These are phyloP conservation scores for Phytophthora vignae DNA, from an alignment of 352 stramenopile genomes.

Conservation along the genomic window DNA sequence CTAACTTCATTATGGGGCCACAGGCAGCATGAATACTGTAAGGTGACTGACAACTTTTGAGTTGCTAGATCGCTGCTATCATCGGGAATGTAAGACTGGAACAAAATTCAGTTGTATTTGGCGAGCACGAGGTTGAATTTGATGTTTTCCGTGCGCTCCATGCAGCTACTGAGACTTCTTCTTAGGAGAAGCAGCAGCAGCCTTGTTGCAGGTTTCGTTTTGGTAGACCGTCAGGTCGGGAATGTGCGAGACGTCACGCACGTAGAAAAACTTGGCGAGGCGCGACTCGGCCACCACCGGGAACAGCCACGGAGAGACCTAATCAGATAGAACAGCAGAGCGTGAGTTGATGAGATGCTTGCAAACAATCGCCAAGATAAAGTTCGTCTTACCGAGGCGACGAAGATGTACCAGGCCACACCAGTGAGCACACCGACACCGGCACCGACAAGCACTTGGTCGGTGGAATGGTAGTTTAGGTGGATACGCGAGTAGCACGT, in stretches of 20 bases:
- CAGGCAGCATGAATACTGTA: background rate
- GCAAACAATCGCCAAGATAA: no score
- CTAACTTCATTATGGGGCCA: background rate
- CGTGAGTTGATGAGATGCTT: background rate
- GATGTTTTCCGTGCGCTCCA: background rate
- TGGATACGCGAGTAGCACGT: conserved; percentile 82
- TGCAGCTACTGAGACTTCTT: conserved; percentile 41
- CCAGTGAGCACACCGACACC: conserved; percentile 56
- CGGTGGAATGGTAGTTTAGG: conserved; percentile 79
- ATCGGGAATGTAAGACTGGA: background rate
- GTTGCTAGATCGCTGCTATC: no score
- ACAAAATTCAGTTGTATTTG: background rate
- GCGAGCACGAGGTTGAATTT: background rate
- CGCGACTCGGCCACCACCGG: conserved; percentile 54
- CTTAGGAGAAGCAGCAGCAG: conserved; percentile 21
- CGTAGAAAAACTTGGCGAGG: conserved; percentile 68
- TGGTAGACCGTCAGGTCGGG: conserved; percentile 84
- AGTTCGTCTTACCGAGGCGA: conserved; percentile 34
- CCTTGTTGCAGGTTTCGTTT: conserved; percentile 59
- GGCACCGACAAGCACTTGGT: conserved; percentile 73
- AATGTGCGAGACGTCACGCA: conserved; percentile 83
- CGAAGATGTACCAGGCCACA: conserved; percentile 60
- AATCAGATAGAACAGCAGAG: background rate
- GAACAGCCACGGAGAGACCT: conserved; percentile 69
- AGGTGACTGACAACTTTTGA: no score